Evolutionary conservation across 139 green algal genomes (phyloP), one percentile per base, ranked within the genome.

Genomic region (Astrephomene gubernaculifera): DNA sequence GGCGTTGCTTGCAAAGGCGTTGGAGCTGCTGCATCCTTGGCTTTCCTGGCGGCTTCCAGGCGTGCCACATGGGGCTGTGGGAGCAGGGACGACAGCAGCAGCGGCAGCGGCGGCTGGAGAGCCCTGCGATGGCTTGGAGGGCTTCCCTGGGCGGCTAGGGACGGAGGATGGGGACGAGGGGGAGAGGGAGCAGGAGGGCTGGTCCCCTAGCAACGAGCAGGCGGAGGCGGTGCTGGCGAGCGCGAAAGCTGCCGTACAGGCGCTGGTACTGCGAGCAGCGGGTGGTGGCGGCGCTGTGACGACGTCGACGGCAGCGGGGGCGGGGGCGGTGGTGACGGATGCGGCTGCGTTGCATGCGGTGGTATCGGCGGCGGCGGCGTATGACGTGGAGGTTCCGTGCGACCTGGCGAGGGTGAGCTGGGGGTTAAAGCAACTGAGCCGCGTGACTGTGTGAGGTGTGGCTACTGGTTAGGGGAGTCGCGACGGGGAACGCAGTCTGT

Each of bases 21-120:
- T 84, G 36, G 33, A 9, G 36, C 9, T n/a, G 33, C 10, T 84
- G 44, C 78, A 41, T 12, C 78, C 61, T 1, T 84, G 78, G 78
- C 8, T 84, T 31, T 5, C 49, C 2, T 84, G 61, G 61, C 63
- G 38, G 65, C 61, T 39, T 70, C 61, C 4, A n/a, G n/a, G n/a
- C n/a, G n/a, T n/a, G n/a, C n/a, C n/a, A n/a, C 9, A 31, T 1
- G 71, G 49, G 10, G 71, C 45, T 80, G n/a, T 5, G 65, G 68
- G 38, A 75, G 68, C 31, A 4, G 24, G 31, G 27, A 39, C 25
- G 38, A 19, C 36, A n/a, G 68, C 2, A 52, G 1, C 29, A 17
- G 29, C n/a, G 29, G 4, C 29, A n/a, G 25, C 29, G 61, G 6
- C 29, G 29, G 29, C 12, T n/a, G n/a, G n/a, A n/a, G n/a, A n/a